These are phyloP conservation scores for Schizochytrium sp. DNA, from an alignment of 108 stramenopile genomes.

Conservation along the genomic window DNA sequence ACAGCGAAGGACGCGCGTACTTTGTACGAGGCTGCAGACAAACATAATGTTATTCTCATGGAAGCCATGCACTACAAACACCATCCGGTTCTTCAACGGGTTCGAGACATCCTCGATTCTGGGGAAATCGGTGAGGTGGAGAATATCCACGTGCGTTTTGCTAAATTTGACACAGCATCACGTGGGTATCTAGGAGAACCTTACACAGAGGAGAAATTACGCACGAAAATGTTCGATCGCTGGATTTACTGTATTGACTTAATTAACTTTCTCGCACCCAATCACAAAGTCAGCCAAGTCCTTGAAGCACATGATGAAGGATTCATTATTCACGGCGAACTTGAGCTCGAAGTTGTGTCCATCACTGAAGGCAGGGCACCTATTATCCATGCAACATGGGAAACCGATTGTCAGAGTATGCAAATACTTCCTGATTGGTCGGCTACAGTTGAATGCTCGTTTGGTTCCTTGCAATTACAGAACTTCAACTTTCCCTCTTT, in stretches of 20 bases:
- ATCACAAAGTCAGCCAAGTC: neutral
- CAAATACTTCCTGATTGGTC: neutral
- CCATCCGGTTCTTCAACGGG: neutral
- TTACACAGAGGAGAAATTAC: neutral
- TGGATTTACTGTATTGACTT: slow-evolving; percentile 36
- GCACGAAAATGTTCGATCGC: slow-evolving; percentile 8
- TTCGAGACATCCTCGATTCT: neutral
- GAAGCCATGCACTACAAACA: slow-evolving; percentile 34
- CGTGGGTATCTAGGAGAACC: neutral
- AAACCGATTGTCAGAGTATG: neutral
- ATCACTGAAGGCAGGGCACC: neutral
- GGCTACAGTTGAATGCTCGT: neutral
- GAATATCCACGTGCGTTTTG: neutral
- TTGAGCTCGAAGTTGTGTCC: neutral
- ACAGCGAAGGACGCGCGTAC: neutral
- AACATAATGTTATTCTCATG: neutral
- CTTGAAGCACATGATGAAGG: neutral
- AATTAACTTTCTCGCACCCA: neutral
- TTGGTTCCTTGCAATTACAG: neutral
- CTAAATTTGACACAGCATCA: neutral
- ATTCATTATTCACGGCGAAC: slow-evolving; percentile 5
- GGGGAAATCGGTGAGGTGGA: neutral
- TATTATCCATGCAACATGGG: neutral
- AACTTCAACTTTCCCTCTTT: slow-evolving; percentile 40
- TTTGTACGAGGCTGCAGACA: neutral